Evolutionary conservation across 2,329 filamentous ascomycete species (phyloP), one percentile per base, ranked within the genome.

Genomic region (Arthrobotrys musiformis): DNA sequence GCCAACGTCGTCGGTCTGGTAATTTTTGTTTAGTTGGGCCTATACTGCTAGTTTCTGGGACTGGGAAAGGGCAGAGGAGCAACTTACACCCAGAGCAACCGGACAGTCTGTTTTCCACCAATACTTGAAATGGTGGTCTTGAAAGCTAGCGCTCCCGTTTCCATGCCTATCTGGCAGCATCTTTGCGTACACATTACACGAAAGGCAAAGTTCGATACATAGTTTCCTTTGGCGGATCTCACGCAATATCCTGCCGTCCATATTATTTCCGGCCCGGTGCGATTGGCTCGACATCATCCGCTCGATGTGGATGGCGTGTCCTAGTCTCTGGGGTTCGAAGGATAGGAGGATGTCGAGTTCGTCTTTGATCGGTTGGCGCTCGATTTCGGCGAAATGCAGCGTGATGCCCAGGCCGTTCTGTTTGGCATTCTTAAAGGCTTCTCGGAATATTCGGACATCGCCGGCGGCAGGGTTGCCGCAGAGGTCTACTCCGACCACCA

Each of bases 1-100:
- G 1, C 92, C 93, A 8, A 94, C 90, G 81, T 95, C 92, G 81
- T 95, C 93, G 0, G 92, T 95, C 91, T 93, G 76, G 3, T 58
- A 66, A 42, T 26, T 15, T 4, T 15, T 69, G n/a, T n/a, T 81
- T 79, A 80, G 81, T 80, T 4, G 30, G 33, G 5, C n/a, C n/a
- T n/a, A 50, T 19, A 37, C 44, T 40, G 24, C 56, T 15, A 33
- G 37, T 68, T 17, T 24, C 9, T 30, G 33, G 46, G 63, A 30
- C 42, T n/a, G 5, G 26, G 17, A 63, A 28, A 46, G 52, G 22
- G 63, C 56, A 50, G 73, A 62, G n/a, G n/a, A n/a, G n/a, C n/a
- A n/a, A 88, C 91, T 85, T 84, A 93, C 92, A 80, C 89, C 90
- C 52, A 94, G 84, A 3, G 89, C 88, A 50, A 94, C 86, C 2